phyloP scores from a whole-genome alignment of 2,329 filamentous ascomycete genomes.

The Ploettnerulaceae sp. region DNA sequence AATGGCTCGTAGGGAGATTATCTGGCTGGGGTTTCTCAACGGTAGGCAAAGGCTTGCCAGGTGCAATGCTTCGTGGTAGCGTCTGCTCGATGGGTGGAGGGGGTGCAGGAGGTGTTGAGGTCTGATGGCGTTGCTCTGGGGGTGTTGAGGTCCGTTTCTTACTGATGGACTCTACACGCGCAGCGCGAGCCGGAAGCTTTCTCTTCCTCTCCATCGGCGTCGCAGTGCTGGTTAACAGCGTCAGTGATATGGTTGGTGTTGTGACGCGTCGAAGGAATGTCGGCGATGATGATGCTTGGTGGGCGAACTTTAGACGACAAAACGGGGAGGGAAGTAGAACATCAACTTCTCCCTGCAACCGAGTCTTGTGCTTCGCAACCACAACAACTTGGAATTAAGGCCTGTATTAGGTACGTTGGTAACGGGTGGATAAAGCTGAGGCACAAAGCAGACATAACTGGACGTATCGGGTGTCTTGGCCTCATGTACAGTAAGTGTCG shows the following conservation, averaged over 20 bases:
- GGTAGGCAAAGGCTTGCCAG: slow-evolving; percentile 66
- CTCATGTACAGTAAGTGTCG: background rate
- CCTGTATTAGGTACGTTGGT: background rate
- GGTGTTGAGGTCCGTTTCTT: slow-evolving; percentile 56
- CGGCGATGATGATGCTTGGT: slow-evolving; percentile 11
- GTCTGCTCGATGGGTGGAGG: slow-evolving; percentile 36
- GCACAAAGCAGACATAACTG: background rate
- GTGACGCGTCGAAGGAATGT: slow-evolving; percentile 24
- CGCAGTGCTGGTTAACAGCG: slow-evolving; percentile 9
- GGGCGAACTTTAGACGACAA: slow-evolving; percentile 1
- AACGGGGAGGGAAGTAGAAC: slow-evolving; percentile 8
- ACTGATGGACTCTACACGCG: slow-evolving; percentile 53
- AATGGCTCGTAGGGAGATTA: slow-evolving; percentile 59
- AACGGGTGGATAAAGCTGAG: background rate
- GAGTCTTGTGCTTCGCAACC: slow-evolving; percentile 1
- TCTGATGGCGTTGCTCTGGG: slow-evolving; percentile 45
- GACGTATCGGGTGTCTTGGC: background rate
- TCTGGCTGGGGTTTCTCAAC: slow-evolving; percentile 62
- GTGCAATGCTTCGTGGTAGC: slow-evolving; percentile 58
- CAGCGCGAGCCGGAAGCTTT: slow-evolving; percentile 58
- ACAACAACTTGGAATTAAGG: slow-evolving; percentile 6
- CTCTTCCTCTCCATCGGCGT: slow-evolving; percentile 58
- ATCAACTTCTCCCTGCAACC: slow-evolving; percentile 9
- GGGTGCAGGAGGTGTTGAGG: slow-evolving; percentile 37
- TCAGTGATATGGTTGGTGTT: slow-evolving; percentile 14